Conservation (phyloP, 1,139 yeast genomes). For the Suhomyces choctaworum region DNA sequence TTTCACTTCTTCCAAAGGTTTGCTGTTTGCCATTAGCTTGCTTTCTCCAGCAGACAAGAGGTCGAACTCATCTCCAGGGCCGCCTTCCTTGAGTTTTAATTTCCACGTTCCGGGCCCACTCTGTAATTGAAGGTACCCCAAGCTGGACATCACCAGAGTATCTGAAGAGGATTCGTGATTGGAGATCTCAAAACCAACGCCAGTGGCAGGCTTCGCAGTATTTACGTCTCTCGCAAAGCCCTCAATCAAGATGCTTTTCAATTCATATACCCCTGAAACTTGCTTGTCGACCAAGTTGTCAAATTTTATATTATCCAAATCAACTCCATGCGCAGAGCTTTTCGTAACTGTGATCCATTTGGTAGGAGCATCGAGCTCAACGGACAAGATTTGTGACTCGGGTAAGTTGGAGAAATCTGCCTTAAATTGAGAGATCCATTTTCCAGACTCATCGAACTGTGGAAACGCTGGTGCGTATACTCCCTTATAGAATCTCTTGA, state of each 20-base stretch:
- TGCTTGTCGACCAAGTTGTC: slow-evolving; percentile 24
- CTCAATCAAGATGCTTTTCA: slow-evolving; percentile 60
- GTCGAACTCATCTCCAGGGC: slow-evolving; percentile 39
- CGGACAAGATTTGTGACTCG: slow-evolving; percentile 48
- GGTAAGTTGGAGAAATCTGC: slow-evolving; percentile 39
- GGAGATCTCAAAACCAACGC: slow-evolving; percentile 47
- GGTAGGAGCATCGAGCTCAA: slow-evolving; percentile 63
- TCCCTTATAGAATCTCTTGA: slow-evolving; percentile 58
- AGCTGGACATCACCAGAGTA: slow-evolving; percentile 68
- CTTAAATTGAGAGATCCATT: slow-evolving; percentile 15
- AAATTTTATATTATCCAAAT: slow-evolving; percentile 60
- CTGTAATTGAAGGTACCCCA: slow-evolving; percentile 75
- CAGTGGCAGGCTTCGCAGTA: slow-evolving; percentile 46
- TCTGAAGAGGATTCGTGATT: slow-evolving; percentile 34
- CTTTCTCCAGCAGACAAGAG: slow-evolving; percentile 40
- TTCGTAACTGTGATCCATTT: slow-evolving; percentile 63
- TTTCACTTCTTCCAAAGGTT: slow-evolving; percentile 18
- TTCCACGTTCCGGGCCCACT: slow-evolving; percentile 70
- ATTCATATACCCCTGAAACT: slow-evolving; percentile 23
- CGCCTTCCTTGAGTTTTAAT: slow-evolving; percentile 45
- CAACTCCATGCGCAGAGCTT: slow-evolving; percentile 42
- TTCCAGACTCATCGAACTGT: slow-evolving; percentile 42
- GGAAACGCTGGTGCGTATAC: slow-evolving; percentile 39
- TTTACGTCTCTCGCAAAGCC: slow-evolving; percentile 61
- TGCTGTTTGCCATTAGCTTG: slow-evolving; percentile 28